These are phyloP conservation scores for Alternaria rosae DNA, from an alignment of 2,329 filamentous ascomycete species.

Conservation along the genomic window DNA sequence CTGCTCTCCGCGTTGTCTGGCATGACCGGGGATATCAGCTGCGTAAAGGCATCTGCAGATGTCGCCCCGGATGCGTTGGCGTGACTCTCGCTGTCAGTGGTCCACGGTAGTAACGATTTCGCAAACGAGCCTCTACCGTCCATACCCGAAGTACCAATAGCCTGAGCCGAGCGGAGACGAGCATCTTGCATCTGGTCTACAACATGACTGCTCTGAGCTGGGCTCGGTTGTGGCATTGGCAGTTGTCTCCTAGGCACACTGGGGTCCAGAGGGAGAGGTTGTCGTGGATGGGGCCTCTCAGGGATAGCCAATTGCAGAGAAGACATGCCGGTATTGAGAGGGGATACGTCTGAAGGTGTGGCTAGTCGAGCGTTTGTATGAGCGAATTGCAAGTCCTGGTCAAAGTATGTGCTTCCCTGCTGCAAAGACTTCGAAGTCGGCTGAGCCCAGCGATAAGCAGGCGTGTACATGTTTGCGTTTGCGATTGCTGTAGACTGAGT, in stretches of 20 bases:
- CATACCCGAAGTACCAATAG: slow-evolving; percentile 17
- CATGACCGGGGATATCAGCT: not conserved
- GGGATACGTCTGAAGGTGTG: slow-evolving; percentile 31
- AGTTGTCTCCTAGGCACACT: slow-evolving; percentile 37
- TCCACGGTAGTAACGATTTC: slow-evolving; percentile 36
- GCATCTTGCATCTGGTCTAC: slow-evolving; percentile 44
- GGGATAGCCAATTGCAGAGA: slow-evolving; percentile 39
- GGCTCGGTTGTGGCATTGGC: slow-evolving; percentile 43
- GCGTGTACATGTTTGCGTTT: slow-evolving; percentile 21
- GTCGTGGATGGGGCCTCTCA: slow-evolving; percentile 30
- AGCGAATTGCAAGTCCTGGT: slow-evolving; percentile 34
- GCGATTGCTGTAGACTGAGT: slow-evolving; percentile 20
- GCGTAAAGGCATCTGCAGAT: slow-evolving; percentile 12
- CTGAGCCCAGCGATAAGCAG: slow-evolving; percentile 31
- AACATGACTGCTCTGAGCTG: slow-evolving; percentile 30
- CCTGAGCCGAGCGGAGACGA: slow-evolving; percentile 37
- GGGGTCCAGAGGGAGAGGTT: slow-evolving; percentile 19
- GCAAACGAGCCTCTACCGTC: slow-evolving; percentile 18
- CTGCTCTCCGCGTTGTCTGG: slow-evolving; percentile 15
- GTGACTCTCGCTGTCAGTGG: slow-evolving; percentile 14
- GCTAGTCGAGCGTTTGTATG: slow-evolving; percentile 17
- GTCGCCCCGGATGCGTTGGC: slow-evolving; percentile 18
- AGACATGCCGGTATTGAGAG: slow-evolving; percentile 37
- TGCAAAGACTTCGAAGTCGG: slow-evolving; percentile 18
- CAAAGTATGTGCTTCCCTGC: slow-evolving; percentile 25